phyloP scores from a whole-genome alignment of 768 basidiomycete species.

The Boletus tomentosulus region DNA sequence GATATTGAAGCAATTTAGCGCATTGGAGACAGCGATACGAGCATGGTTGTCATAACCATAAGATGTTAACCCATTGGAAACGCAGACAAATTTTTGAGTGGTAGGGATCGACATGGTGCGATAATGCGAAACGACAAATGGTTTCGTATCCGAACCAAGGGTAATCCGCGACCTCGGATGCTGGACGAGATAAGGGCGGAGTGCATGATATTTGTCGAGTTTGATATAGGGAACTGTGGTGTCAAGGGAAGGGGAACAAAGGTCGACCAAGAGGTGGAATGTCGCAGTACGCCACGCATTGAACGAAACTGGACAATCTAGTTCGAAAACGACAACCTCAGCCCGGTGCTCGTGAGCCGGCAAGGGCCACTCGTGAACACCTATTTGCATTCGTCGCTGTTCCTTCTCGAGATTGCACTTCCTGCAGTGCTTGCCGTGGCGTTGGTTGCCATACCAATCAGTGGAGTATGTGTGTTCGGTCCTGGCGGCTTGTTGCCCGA shows the following conservation, averaged over 20 bases:
- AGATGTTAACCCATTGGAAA: slow-evolving; percentile 33
- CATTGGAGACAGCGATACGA: no score
- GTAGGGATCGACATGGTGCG: slow-evolving; percentile 9
- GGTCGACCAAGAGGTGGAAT: no score
- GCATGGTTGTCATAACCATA: no score
- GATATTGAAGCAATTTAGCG: no score
- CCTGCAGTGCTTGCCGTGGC: background rate
- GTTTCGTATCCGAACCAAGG: slow-evolving; percentile 23
- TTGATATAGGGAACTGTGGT: slow-evolving; percentile 1
- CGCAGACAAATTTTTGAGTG: slow-evolving; percentile 13
- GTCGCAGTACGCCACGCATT: no score
- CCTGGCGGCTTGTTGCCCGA: slow-evolving; percentile 1
- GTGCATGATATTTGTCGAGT: slow-evolving; percentile 10
- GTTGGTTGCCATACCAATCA: background rate
- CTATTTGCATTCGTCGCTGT: no score
- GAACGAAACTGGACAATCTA: no score
- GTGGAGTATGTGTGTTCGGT: background rate
- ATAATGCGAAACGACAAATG: slow-evolving; percentile 17
- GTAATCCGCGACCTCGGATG: no score
- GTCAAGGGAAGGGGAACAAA: background rate
- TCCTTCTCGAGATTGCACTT: no score
- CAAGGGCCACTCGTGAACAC: no score
- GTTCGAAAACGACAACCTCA: no score
- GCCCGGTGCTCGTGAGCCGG: no score
- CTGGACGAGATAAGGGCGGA: slow-evolving; percentile 15